phyloP scores from a whole-genome alignment of 2,329 filamentous ascomycete genomes.

The Cladophialophora yegresii region DNA sequence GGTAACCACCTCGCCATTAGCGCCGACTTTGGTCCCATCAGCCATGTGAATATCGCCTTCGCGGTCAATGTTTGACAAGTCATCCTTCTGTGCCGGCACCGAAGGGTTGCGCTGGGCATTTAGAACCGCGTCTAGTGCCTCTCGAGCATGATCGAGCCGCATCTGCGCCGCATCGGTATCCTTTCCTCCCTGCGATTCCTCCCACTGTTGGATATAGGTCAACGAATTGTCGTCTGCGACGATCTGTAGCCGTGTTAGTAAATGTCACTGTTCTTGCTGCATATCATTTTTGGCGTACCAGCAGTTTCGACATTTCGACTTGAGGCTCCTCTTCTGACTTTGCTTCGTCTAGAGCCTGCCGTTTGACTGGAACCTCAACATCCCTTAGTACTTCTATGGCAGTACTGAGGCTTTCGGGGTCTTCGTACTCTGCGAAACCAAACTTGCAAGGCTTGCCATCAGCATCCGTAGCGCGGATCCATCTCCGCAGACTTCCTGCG shows the following conservation, averaged over 20 bases:
- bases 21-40: conserved; percentile 55
- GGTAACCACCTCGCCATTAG: conserved; percentile 71
- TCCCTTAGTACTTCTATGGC: conserved; percentile 83
- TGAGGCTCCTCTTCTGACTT: conserved; percentile 42
- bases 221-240: conserved; percentile 79
- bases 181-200: conserved; percentile 65
- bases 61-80: conserved; percentile 55
- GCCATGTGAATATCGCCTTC: conserved; percentile 70
- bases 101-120: conserved; percentile 71
- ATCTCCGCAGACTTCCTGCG: conserved; percentile 78
- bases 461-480: conserved; percentile 77
- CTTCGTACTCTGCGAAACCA: conserved; percentile 94
- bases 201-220: conserved; percentile 82
- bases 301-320: conserved; percentile 63
- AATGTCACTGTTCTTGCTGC: neutral
- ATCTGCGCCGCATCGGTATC: conserved; percentile 64
- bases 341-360: conserved; percentile 57
- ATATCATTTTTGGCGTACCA: conserved; percentile 51
- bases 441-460: conserved; percentile 82
- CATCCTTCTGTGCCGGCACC: conserved; percentile 49
- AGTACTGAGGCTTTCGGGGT: conserved; percentile 80
- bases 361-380: conserved; percentile 77
- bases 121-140: conserved; percentile 67
- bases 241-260: conserved; percentile 46
- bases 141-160: conserved; percentile 68